Evolutionary conservation across 192 early-diverging fungal species (phyloP).

Genomic region (Obelidium mucronatum): DNA sequence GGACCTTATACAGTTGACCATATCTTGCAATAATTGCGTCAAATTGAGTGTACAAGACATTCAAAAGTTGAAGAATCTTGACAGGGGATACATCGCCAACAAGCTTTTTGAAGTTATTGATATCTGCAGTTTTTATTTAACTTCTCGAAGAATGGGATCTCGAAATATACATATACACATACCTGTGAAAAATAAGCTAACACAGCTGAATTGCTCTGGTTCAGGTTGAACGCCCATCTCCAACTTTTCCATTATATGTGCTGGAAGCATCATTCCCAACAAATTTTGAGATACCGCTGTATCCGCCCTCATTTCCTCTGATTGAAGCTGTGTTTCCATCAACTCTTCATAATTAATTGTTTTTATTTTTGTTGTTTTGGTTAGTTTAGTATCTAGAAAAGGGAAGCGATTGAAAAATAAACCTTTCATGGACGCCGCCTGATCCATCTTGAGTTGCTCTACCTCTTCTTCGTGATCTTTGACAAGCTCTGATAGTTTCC

Average conservation of each 20-base stretch:
- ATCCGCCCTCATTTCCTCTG: conserved; percentile 33
- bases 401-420: background rate
- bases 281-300: conserved; percentile 31
- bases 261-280: conserved; percentile 42
- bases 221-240: conserved; percentile 30
- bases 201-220: conserved; percentile 28
- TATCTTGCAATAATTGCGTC: conserved; percentile 22
- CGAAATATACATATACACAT: background rate
- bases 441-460: conserved; percentile 36
- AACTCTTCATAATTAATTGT: too few relatives aligned
- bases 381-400: background rate
- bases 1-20: conserved; percentile 29
- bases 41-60: conserved; percentile 23
- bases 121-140: background rate
- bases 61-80: conserved; percentile 24
- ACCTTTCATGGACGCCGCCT: conserved; percentile 31
- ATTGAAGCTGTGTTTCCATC: conserved; percentile 35
- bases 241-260: conserved; percentile 40
- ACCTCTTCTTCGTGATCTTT: conserved; percentile 44
- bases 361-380: too few relatives aligned
- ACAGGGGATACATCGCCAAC: background rate
- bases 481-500: conserved; percentile 27
- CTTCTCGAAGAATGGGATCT: background rate
- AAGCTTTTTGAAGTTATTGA: conserved; percentile 30
- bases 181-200: conserved; percentile 39